phyloP scores from a whole-genome alignment of 1,284 basidiomycete species.

The Vanrija sp. region DNA sequence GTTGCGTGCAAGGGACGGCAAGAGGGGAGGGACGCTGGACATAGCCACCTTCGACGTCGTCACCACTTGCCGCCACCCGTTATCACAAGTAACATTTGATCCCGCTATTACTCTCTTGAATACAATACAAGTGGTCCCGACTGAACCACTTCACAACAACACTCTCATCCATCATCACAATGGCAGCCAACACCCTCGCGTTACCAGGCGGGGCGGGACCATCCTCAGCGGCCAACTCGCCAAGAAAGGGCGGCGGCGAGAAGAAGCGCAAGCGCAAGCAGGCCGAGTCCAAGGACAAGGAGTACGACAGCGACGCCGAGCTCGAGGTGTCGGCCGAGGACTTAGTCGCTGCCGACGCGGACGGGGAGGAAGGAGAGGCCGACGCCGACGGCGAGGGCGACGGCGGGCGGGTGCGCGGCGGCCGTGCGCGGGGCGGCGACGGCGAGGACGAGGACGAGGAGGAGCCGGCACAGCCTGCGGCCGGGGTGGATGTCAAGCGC shows the following conservation, averaged over 20 bases:
- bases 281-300: conserved; percentile 8
- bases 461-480: not conserved
- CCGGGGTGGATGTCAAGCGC: conserved; percentile 10
- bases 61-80: not conserved
- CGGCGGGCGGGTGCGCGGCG: not conserved
- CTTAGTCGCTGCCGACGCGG: conserved; percentile 14
- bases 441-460: conserved; percentile 24
- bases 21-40: no score
- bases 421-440: conserved; percentile 7
- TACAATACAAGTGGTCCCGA: not conserved
- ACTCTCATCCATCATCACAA: not conserved
- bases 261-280: conserved; percentile 18
- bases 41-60: no score
- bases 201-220: conserved; percentile 5
- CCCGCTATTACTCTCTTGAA: not conserved
- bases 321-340: conserved; percentile 22
- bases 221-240: conserved; percentile 2
- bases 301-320: conserved; percentile 17
- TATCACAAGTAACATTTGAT: not conserved
- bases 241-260: not conserved
- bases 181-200: conserved; percentile 11
- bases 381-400: conserved; percentile 14
- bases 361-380: conserved; percentile 1
- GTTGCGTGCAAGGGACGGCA: no score
- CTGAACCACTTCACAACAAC: not conserved